phyloP scores from a whole-genome alignment of 1,139 yeast genomes.

The Zygosaccharomyces pseudobailii region DNA sequence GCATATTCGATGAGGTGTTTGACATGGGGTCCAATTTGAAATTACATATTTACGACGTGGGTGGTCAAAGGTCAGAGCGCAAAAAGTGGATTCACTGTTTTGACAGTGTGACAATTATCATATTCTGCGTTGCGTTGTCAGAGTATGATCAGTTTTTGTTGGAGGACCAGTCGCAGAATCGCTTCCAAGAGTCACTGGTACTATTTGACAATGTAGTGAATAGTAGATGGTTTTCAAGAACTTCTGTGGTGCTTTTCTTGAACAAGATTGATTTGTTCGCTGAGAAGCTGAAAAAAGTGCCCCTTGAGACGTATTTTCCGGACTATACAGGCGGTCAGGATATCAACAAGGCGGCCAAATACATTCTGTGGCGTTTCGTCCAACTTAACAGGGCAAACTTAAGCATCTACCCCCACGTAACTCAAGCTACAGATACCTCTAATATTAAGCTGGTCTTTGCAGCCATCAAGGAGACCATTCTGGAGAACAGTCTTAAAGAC shows the following conservation, averaged over 20 bases:
- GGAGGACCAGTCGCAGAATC: slow-evolving; percentile 74
- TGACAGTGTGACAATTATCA: slow-evolving; percentile 83
- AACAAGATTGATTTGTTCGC: slow-evolving; percentile 89
- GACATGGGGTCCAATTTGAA: slow-evolving; percentile 64
- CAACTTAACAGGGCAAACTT: slow-evolving; percentile 79
- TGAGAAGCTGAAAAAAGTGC: slow-evolving; percentile 75
- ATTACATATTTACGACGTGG: slow-evolving; percentile 86
- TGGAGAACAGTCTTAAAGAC: slow-evolving; percentile 79
- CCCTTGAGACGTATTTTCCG: slow-evolving; percentile 78
- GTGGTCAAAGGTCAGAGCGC: slow-evolving; percentile 91
- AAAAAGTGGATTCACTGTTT: slow-evolving; percentile 96
- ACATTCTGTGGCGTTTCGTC: slow-evolving; percentile 85
- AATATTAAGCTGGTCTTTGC: slow-evolving; percentile 86
- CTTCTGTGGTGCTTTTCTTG: slow-evolving; percentile 78
- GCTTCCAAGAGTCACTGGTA: slow-evolving; percentile 80
- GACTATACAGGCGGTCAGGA: slow-evolving; percentile 88
- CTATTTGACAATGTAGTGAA: slow-evolving; percentile 87
- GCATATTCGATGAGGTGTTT: slow-evolving; percentile 79
- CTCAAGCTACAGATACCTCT: slow-evolving; percentile 92
- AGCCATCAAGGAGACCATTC: slow-evolving; percentile 82
- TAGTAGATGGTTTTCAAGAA: slow-evolving; percentile 89
- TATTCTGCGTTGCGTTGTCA: slow-evolving; percentile 84
- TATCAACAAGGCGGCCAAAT: slow-evolving; percentile 90
- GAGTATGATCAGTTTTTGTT: slow-evolving; percentile 84
- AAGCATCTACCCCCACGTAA: slow-evolving; percentile 82